Base-by-base conservation (phyloP, 768 basidiomycete species). In the Termitomyces sp. region DNA sequence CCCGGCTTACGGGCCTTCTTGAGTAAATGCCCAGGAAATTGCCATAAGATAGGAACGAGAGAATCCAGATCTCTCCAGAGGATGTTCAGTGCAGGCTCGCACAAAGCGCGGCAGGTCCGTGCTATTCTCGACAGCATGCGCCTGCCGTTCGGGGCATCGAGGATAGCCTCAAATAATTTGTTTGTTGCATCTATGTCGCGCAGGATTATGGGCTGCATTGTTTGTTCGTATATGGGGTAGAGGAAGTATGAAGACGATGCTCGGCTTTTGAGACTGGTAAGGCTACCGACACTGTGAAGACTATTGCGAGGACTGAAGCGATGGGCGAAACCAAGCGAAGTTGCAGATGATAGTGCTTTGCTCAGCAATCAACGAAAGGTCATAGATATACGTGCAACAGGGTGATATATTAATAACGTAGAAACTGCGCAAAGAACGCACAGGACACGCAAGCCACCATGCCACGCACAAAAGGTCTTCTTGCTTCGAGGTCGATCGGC, bases 1-100 rank as follows among this genome's bases (percentile, higher is more conserved):
- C 89, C 90, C 54, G 91, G 91, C 69, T 82, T 85, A 63, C 84
- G 83, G 60, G 85, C 79, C 73, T 85, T 89, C 74, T 85, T 89
- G 74, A 91, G 76, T 65, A 91, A 68, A 64, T 81, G 77, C 60
- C 76, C 78, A 15, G 91, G 91, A 70, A 92, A 92, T 58, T 91
- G 70, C 39, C 86, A 86, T 60, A 92, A 77, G 60, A 92, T 77
- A 11, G 91, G 91, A 50, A 85, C 74, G 61, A 92, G 77, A 13
- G 88, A 89, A 71, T 92, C 90, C 59, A 92, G 75, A 67, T 92
- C 91, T 69, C 81, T 84, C 91, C 91, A 92, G 35, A 92, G 78
- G 53, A 87, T 76, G 70, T 86, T 78, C 66, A 92, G 69, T n/a
- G 86, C 84, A 15, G 89, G 89, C 65, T 88, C 89, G 65, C 80